Evolutionary conservation across 1,139 yeast species (phyloP).

Genomic region (Zygosaccharomyces pseudobailii): DNA sequence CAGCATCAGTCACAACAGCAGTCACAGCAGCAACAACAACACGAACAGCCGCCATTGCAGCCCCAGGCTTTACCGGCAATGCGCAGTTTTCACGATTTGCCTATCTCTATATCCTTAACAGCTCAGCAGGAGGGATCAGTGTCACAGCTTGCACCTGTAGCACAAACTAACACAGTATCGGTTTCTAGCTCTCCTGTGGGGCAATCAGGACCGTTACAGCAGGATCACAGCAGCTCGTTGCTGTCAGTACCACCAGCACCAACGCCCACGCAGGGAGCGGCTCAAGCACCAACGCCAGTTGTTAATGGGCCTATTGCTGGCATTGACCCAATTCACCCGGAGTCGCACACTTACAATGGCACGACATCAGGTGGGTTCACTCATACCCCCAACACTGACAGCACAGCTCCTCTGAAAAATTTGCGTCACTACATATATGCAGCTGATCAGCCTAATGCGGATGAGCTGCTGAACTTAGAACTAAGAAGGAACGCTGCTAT

Average conservation of each 20-base stretch:
- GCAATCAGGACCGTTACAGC: not conserved
- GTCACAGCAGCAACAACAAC: not conserved
- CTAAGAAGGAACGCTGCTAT: conserved; percentile 17
- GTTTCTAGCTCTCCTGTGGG: conserved; percentile 12
- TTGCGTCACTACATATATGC: conserved; percentile 33
- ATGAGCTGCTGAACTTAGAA: conserved; percentile 24
- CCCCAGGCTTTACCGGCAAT: conserved; percentile 8
- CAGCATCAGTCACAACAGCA: not conserved
- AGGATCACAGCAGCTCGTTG: conserved; percentile 4
- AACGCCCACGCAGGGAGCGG: not conserved
- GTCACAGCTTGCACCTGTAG: conserved; percentile 2
- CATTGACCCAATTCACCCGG: conserved; percentile 12
- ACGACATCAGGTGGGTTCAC: conserved; percentile 3
- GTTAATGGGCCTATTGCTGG: conserved; percentile 12
- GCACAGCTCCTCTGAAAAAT: conserved; percentile 21
- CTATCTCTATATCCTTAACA: conserved; percentile 16
- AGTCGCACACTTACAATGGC: conserved; percentile 5
- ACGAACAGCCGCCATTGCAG: conserved; percentile 3
- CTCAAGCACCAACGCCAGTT: conserved; percentile 8
- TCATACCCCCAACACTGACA: conserved; percentile 6
- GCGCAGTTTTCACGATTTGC: conserved; percentile 12
- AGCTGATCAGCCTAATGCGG: conserved; percentile 28
- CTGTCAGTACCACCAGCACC: conserved; percentile 5
- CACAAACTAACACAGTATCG: conserved; percentile 10
- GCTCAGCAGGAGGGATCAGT: conserved; percentile 7